phyloP scores from a whole-genome alignment of 2,329 filamentous ascomycete genomes.

The Ophiostoma sp. region DNA sequence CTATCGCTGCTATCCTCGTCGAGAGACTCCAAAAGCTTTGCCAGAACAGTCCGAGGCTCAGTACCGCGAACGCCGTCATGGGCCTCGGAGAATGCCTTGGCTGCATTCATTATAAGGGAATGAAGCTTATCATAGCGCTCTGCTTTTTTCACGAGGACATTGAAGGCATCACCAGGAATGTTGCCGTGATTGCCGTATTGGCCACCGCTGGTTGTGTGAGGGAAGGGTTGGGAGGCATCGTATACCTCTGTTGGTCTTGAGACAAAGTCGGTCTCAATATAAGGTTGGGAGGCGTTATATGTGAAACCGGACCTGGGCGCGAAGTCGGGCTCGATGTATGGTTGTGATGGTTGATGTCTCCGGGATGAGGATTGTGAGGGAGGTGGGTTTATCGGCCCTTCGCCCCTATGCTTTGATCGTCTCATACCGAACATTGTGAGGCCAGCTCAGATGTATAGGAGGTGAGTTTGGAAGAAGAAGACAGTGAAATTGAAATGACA shows the following conservation, averaged over 20 bases:
- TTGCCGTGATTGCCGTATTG: background rate
- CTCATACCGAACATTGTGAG: background rate
- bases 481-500: background rate
- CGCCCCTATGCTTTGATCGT: background rate
- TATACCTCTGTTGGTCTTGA: background rate
- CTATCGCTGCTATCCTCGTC: background rate
- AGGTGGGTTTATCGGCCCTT: background rate
- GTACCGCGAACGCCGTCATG: background rate
- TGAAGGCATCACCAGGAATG: background rate
- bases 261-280: background rate
- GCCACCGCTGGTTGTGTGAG: background rate
- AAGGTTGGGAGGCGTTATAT: background rate
- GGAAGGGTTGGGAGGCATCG: background rate
- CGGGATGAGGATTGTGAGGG: background rate
- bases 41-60: background rate
- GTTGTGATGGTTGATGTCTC: background rate
- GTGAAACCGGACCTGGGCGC: background rate
- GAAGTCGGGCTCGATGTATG: conserved; percentile 2
- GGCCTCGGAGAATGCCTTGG: background rate
- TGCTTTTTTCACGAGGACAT: background rate
- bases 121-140: background rate
- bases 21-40: background rate
- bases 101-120: background rate
- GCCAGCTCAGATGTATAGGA: background rate
- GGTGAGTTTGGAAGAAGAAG: background rate